Evolutionary conservation across 2,329 filamentous ascomycete genomes (phyloP), one percentile per base, ranked within the genome.

Genomic region (Penicillium verrucosum): DNA sequence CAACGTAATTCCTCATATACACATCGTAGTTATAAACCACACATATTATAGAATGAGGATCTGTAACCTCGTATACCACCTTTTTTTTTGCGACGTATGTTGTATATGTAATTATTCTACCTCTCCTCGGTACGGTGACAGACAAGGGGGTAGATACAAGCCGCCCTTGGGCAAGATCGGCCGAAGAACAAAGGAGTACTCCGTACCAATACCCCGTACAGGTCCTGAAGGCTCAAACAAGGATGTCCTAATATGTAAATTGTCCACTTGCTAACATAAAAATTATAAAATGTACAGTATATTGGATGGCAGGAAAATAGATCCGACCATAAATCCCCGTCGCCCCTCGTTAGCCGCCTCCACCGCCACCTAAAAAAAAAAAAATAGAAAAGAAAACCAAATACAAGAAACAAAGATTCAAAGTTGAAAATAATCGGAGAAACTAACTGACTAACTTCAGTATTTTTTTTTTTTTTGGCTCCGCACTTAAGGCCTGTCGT

Each of bases 321-420:
- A 25, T 41, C 51, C 51, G 42, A 29, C 14, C 16, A 37, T 21
- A 38, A 54, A 41, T 50, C 25, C 36, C n/a, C 27, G 18, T 51
- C 21, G 21, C n/a, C 45, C 30, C 46, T 41, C 29, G 23, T 36
- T 54, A 54, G 52, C 52, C 52, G 52, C 52, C 48, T 54, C 52
- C 52, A 54, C 45, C 52, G 45, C 52, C 45, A 54, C 45, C 30
- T 18, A 30, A 48, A 41, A 36, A 51, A 12, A 23, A 41, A 23
- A 12, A 8, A 16, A 34, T 0, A 21, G 21, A 30, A 48, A 41
- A 36, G 43, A 12, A 23, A 4, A 34, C 5, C 10, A 25, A 42
- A 25, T 16, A 25, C 11, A 29, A 36, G 3, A 36, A n/a, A 9
- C 29, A 30, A 30, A 30, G 21, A 21, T 16, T 23, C 29, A 34